A percentile compares a stretch with the other conserved stretches of the same genome.
phyloP scores from a whole-genome alignment of 225 moss, liverwort and hornwort species.

The Straminergon stramineum region DNA sequence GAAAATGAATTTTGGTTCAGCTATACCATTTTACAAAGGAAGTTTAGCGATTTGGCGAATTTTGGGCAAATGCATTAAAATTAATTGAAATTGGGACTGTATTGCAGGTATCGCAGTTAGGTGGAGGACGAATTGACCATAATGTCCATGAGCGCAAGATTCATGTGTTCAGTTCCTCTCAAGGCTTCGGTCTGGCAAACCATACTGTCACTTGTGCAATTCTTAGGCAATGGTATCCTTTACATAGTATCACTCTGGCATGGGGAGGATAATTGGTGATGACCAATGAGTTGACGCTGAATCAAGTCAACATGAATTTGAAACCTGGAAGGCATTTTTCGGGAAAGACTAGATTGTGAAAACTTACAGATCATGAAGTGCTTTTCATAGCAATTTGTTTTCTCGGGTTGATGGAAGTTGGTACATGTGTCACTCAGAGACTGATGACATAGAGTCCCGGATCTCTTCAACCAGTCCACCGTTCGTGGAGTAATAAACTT shows the following conservation, averaged over 20 bases:
- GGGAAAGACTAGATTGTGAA: background rate
- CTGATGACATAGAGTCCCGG: background rate
- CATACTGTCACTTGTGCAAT: conserved; percentile 69
- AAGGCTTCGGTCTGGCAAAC: conserved; percentile 83
- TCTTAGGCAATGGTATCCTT: conserved; percentile 73
- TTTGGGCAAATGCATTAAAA: background rate
- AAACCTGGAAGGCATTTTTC: background rate
- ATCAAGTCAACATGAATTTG: background rate
- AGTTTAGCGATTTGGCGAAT: background rate
- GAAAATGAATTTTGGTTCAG: background rate
- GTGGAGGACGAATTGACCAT: conserved; percentile 83
- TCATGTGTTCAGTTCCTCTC: conserved; percentile 73
- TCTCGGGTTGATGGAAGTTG: background rate
- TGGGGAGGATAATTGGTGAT: conserved; percentile 31
- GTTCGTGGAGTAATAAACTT: background rate
- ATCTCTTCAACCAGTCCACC: background rate
- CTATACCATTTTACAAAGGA: background rate
- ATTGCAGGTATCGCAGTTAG: conserved; percentile 62
- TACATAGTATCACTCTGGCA: conserved; percentile 55
- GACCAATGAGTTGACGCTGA: background rate
- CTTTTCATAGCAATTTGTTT: background rate
- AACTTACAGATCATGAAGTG: background rate
- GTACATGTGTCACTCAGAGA: background rate
- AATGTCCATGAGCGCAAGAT: conserved; percentile 32
- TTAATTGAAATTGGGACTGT: background rate